Percentiles rank a stretch among this genome's conserved stretches.
phyloP scores from a whole-genome alignment of 805 yeast species.

The Saccharomycopsis malanga region DNA sequence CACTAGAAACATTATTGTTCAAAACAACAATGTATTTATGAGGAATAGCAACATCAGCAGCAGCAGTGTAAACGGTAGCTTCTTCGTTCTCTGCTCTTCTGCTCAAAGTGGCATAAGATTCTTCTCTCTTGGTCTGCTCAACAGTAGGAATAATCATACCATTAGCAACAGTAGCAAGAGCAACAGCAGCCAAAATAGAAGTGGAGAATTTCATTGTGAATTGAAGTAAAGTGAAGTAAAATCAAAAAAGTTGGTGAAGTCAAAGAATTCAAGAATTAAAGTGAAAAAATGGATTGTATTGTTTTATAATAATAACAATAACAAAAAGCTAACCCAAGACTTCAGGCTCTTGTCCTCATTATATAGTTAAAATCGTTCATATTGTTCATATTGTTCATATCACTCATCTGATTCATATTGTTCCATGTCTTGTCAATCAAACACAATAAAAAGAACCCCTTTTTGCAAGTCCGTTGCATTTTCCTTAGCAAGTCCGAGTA shows the following conservation, averaged over 20 bases:
- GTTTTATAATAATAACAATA: background rate
- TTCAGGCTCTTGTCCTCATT: too few species aligned
- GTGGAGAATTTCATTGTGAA: slow-evolving; percentile 23
- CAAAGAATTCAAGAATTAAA: background rate
- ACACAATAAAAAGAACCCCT: too few species aligned
- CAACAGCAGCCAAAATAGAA: slow-evolving; percentile 29
- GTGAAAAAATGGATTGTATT: background rate
- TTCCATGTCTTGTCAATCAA: too few species aligned
- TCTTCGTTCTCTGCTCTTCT: background rate
- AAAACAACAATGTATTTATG: slow-evolving; percentile 81
- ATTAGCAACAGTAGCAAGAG: slow-evolving; percentile 34
- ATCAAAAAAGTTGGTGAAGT: background rate
- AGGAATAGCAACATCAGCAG: slow-evolving; percentile 40
- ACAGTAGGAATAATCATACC: slow-evolving; percentile 53
- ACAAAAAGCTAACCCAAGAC: too few species aligned
- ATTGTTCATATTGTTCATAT: background rate
- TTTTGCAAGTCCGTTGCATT: too few species aligned
- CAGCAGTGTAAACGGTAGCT: background rate
- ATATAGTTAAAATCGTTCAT: background rate
- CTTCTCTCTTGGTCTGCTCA: background rate
- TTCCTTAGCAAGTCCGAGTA: too few species aligned
- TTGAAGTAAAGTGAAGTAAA: background rate
- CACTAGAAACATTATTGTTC: slow-evolving; percentile 33
- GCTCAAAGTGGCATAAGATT: background rate
- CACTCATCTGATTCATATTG: background rate